Conservation (phyloP, 1,284 basidiomycete species). For the Hymenochaete sp. region DNA sequence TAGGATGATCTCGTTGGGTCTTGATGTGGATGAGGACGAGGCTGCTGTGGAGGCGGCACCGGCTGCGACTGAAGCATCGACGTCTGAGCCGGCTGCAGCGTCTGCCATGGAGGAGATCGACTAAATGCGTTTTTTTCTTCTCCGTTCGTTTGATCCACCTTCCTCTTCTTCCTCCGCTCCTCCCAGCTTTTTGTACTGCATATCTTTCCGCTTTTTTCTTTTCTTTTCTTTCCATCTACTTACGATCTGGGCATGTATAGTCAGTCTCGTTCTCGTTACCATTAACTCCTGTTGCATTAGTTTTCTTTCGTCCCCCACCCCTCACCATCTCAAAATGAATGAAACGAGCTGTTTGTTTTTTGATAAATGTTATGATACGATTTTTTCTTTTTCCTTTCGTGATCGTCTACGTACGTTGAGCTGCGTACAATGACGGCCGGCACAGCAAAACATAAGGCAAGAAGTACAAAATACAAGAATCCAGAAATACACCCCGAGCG, state of each 20-base stretch:
- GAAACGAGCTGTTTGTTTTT: no score
- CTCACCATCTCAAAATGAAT: no score
- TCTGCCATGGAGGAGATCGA: conserved; percentile 86
- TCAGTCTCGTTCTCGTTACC: conserved; percentile 9
- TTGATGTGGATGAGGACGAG: conserved; percentile 76
- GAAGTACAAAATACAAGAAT: no score
- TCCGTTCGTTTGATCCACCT: conserved; percentile 22
- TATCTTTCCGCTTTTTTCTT: conserved; percentile 11
- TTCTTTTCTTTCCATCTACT: conserved; percentile 6
- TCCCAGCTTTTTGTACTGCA: conserved; percentile 5
- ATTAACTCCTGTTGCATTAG: conserved; percentile 4
- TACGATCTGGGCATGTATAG: no score
- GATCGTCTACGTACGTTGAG: no score
- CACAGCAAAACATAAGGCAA: no score
- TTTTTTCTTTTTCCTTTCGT: no score
- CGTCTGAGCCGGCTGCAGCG: conserved; percentile 41
- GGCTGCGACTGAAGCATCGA: conserved; percentile 37
- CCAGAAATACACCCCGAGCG: no score
- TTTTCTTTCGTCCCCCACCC: no score
- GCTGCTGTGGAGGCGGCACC: conserved; percentile 24
- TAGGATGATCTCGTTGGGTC: conserved; percentile 90
- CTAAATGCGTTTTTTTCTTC: conserved; percentile 33
- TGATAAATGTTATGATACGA: no score
- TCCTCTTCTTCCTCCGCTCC: conserved; percentile 18
- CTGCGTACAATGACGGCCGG: no score